Conservation (phyloP, 768 basidiomycete genomes). For the Crepidotus variabilis region DNA sequence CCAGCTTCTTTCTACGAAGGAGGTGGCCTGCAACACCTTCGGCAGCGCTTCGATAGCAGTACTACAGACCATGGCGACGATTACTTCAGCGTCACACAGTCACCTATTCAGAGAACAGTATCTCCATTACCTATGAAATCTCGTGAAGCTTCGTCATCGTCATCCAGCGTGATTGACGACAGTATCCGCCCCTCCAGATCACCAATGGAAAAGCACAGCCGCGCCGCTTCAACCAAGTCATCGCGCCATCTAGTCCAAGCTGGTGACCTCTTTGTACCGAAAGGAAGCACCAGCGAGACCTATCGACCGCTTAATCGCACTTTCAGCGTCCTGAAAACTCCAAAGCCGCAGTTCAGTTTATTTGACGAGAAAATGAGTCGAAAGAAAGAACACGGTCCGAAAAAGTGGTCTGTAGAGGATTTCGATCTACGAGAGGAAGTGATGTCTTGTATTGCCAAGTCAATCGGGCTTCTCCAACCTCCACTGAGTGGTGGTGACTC, state of each 20-base stretch:
- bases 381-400: conserved; percentile 7
- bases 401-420: conserved; percentile 50
- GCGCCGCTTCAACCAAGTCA: conserved; percentile 12
- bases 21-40: conserved; percentile 83
- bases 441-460: conserved; percentile 96
- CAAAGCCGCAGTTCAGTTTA: conserved; percentile 27
- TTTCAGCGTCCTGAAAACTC: conserved; percentile 48
- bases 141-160: conserved; percentile 17
- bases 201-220: conserved; percentile 15
- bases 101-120: conserved; percentile 20
- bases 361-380: conserved; percentile 13
- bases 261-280: conserved; percentile 69
- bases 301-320: conserved; percentile 44
- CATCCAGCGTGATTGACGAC: conserved; percentile 20
- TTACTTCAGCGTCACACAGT: conserved; percentile 44
- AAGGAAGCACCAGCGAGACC: conserved; percentile 42
- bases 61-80: conserved; percentile 52
- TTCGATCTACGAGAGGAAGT: conserved; percentile 96
- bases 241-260: conserved; percentile 67
- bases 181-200: too few species aligned
- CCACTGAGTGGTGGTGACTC: conserved; percentile 69
- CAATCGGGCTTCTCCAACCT: conserved; percentile 90
- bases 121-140: conserved; percentile 19
- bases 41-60: conserved; percentile 81
- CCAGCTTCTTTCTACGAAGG: conserved; percentile 89